phyloP scores from a whole-genome alignment of 208 protist species.

The Tetramitus jugosus region DNA sequence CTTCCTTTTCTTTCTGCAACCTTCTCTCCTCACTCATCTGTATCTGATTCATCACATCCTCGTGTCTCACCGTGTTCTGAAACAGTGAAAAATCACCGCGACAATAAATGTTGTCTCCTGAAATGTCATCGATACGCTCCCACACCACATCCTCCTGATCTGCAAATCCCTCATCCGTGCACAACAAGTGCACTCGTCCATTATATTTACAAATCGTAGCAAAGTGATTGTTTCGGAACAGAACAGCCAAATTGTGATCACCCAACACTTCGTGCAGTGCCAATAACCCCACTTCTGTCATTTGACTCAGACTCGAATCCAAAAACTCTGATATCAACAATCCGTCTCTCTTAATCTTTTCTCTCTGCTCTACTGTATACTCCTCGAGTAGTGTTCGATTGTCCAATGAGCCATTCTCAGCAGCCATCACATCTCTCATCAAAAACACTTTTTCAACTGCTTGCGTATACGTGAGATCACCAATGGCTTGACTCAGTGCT shows the following conservation, averaged over 20 bases:
- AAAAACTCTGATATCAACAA: not conserved
- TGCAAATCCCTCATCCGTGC: not conserved
- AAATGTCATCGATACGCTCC: not conserved
- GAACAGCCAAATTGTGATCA: not conserved
- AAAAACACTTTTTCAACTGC: conserved; percentile 15
- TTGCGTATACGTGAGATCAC: conserved; percentile 7
- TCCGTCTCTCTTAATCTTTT: not conserved
- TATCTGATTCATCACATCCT: too few species aligned
- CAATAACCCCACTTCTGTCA: conserved; percentile 3
- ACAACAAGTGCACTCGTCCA: not conserved
- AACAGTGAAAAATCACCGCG: conserved; percentile 13
- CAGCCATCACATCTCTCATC: not conserved
- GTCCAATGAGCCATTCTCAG: too few species aligned
- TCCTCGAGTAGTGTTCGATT: too few species aligned
- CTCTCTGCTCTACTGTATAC: not conserved
- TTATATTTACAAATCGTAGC: conserved; percentile 1
- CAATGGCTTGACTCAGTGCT: not conserved
- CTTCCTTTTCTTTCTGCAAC: too few species aligned
- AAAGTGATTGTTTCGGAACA: conserved; percentile 29
- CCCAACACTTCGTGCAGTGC: not conserved
- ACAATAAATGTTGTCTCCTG: conserved; percentile 5
- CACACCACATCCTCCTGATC: conserved; percentile 17
- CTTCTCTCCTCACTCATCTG: too few species aligned
- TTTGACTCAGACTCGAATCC: not conserved
- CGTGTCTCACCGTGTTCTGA: too few species aligned